Base-by-base conservation (phyloP, 2,329 filamentous ascomycete genomes). In the Dactylellina cionopaga region DNA sequence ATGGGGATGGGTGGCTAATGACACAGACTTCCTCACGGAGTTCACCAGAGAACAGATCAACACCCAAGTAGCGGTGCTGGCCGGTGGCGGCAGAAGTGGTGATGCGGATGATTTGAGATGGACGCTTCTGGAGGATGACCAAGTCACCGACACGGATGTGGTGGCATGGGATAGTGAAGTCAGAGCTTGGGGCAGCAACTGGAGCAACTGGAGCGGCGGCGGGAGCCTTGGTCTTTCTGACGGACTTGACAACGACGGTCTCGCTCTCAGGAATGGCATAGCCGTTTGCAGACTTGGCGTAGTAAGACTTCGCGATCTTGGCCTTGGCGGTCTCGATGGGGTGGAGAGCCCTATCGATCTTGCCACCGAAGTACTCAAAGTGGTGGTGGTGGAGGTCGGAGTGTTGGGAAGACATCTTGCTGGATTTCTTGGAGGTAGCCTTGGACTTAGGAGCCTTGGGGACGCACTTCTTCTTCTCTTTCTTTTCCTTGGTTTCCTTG, bases 81-180 rank as follows among this genome's bases (percentile, higher is more conserved):
- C 95, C 95, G 75, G 95, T 99, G 85, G 96, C 94, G 77, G 92
- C 87, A 68, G 94, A 98, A 84, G 93, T 96, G 78, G 92, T 96
- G 89, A 99, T 97, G 82, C 94, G 94, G 87, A 99, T 99, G 83
- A 99, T 94, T 88, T 99, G 95, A 91, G 92, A 98, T 80, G 95
- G 93, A 79, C 95, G 94, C 82, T 94, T 94, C 88, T 99, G 95
- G 77, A 99, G 92, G 85, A 98, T 96, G 84, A 99, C 84, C 84
- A 99, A 91, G 84, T 99, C 95, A 83, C 95, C 95, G 79, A 98
- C 91, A 85, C 95, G 95, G 85, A 99, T 94, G 87, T 98, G 96
- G 89, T 99, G 92, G 90, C 92, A 96, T 77, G 96, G 95, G 83
- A 99, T 97, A 81, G 93, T 94, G 82, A 98, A 93, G 78, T 92